Conservation (phyloP, 441 rosid species). For the Kokia cookei region DNA sequence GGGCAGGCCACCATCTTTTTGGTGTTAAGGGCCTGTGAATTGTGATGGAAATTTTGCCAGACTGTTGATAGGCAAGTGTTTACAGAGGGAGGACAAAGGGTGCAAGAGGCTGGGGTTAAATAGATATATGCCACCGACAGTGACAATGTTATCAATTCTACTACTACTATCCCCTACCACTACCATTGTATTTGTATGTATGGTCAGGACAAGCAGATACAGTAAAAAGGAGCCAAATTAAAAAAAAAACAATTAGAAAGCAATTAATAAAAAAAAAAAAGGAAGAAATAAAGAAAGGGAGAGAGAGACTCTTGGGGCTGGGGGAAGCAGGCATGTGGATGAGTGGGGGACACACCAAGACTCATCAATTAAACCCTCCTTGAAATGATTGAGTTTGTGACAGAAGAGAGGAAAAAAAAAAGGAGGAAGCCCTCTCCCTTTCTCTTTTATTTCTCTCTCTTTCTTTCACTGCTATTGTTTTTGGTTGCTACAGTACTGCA, state of each 20-base stretch:
- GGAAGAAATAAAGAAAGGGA: neutral
- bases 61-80: neutral
- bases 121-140: constrained; percentile 22
- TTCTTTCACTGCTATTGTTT: neutral
- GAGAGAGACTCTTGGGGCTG: constrained; percentile 42
- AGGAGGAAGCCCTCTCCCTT: neutral
- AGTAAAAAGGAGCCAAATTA: neutral
- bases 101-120: constrained; percentile 20
- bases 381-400: constrained; percentile 40
- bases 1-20: neutral
- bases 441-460: neutral
- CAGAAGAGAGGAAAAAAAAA: constrained; percentile 18
- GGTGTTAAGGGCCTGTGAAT: neutral
- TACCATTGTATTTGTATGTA: neutral
- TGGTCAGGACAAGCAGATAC: neutral
- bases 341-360: constrained; percentile 66
- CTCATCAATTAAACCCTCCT: constrained; percentile 23
- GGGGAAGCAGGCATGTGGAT: constrained; percentile 72
- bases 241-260: neutral
- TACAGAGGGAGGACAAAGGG: neutral
- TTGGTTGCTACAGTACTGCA: neutral
- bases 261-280: neutral
- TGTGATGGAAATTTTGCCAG: neutral
- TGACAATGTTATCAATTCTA: constrained; percentile 14
- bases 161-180: constrained; percentile 9